Evolutionary conservation across 805 yeast species (phyloP).

Genomic region (Monosporozyma aquatica): DNA sequence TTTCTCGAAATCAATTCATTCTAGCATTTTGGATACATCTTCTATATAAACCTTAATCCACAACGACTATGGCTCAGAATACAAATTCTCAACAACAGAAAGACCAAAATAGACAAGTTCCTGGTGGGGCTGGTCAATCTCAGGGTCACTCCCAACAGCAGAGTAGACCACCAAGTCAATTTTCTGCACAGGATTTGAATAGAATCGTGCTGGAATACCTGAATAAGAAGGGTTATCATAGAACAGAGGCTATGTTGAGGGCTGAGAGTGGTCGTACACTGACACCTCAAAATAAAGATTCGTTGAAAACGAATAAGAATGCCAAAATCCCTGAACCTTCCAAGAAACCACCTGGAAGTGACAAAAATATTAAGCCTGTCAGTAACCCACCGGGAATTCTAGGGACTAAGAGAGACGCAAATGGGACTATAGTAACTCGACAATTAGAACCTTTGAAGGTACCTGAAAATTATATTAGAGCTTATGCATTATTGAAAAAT

Average conservation of each 20-base stretch:
- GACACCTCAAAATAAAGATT: constrained; percentile 40
- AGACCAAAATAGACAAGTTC: constrained; percentile 1
- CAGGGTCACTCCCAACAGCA: constrained; percentile 3
- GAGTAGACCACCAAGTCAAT: constrained; percentile 19
- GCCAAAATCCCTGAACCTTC: constrained; percentile 27
- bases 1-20: too few relatives aligned
- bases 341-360: constrained; percentile 27
- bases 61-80: constrained; percentile 4
- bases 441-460: constrained; percentile 20
- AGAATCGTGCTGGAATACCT: constrained; percentile 87
- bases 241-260: constrained; percentile 89
- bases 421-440: constrained; percentile 21
- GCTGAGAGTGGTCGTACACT: constrained; percentile 66
- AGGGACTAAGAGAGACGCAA: constrained; percentile 24
- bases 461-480: constrained; percentile 68
- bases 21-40: too few relatives aligned
- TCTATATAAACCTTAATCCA: not conserved
- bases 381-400: constrained; percentile 22
- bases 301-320: constrained; percentile 41
- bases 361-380: constrained; percentile 23
- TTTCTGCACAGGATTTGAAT: constrained; percentile 81
- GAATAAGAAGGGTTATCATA: constrained; percentile 86
- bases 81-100: constrained; percentile 5
- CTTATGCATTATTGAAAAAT: constrained; percentile 66
- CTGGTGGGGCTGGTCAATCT: constrained; percentile 1